These are phyloP conservation scores for Bodo saltans DNA, from an alignment of 78 protist genomes.

Conservation along the genomic window DNA sequence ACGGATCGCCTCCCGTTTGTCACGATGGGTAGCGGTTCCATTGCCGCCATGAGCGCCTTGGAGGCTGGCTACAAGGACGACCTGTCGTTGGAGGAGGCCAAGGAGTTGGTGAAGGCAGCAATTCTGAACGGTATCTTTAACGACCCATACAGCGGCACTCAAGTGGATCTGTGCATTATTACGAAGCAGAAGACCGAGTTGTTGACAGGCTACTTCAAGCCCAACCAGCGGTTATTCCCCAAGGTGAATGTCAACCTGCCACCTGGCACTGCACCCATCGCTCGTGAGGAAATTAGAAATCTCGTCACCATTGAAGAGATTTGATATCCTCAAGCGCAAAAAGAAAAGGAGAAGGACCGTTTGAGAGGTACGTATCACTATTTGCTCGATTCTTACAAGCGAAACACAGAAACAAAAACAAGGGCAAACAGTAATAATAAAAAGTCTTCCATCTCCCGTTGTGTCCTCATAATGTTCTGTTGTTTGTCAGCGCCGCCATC, in stretches of 20 bases:
- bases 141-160: conserved; percentile 95
- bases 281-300: not conserved
- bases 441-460: no score
- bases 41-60: conserved; percentile 94
- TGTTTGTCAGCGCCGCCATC: no score
- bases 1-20: conserved; percentile 89
- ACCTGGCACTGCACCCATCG: conserved; percentile 35
- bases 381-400: no score
- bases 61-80: conserved; percentile 78
- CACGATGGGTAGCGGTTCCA: conserved; percentile 98
- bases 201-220: conserved; percentile 41
- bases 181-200: conserved; percentile 42
- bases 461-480: no score
- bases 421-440: no score
- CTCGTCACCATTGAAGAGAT: not conserved
- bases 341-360: no score
- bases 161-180: conserved; percentile 90
- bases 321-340: no score
- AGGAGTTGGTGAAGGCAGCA: conserved; percentile 74
- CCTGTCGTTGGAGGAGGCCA: conserved; percentile 84
- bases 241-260: conserved; percentile 9
- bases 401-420: no score
- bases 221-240: conserved; percentile 37
- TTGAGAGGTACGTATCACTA: no score
- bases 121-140: conserved; percentile 95